Base-by-base conservation (phyloP, 2,329 filamentous ascomycete species). In the Monosporascus sp. region DNA sequence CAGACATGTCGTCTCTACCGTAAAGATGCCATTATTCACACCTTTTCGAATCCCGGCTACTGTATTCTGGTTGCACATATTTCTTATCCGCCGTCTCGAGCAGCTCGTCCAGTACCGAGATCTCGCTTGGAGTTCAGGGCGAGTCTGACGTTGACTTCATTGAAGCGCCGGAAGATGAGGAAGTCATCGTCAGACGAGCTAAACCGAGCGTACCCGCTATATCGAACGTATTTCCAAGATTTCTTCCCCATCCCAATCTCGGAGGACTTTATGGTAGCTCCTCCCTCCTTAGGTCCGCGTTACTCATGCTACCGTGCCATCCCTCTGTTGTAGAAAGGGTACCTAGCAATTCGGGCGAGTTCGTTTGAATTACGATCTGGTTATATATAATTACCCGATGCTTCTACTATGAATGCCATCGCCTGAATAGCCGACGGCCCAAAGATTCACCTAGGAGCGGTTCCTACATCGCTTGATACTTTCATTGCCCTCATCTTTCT, bases 101-200 rank as follows among this genome's bases (percentile, higher is more conserved):
- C 11, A 66, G 48, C 7, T 67, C 52, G 53, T 73, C 70, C 0
- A 72, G 48, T 0, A 50, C 56, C 0, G 59, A 60, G 1, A 73
- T 56, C 44, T 69, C 57, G 36, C 69, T 54, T 73, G 70, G 3
- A 72, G 58, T 59, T 58, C 5, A 73, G 57, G 1, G 65, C 55
- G 14, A 70, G 53, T 34, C 69, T 56, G 7, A 57, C 54, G 43
- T 69, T 71, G 0, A 71, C 56, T 1, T 58, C 51, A 7, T 60
- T 59, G 48, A 74, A 73, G 14, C 68, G 63, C 6, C 70, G 62
- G 4, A 73, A 61, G 7, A 72, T 61, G 22, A 63, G 56, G n/a
- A 68, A 60, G 43, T 68, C 67, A 17, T 61, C 58, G 4, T 71
- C 68, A 0, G 68, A 67, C 5, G 65, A 57, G 5, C 69, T 50